phyloP scores from a whole-genome alignment of 2,329 filamentous ascomycete species.

The Cladorrhinum sp. region DNA sequence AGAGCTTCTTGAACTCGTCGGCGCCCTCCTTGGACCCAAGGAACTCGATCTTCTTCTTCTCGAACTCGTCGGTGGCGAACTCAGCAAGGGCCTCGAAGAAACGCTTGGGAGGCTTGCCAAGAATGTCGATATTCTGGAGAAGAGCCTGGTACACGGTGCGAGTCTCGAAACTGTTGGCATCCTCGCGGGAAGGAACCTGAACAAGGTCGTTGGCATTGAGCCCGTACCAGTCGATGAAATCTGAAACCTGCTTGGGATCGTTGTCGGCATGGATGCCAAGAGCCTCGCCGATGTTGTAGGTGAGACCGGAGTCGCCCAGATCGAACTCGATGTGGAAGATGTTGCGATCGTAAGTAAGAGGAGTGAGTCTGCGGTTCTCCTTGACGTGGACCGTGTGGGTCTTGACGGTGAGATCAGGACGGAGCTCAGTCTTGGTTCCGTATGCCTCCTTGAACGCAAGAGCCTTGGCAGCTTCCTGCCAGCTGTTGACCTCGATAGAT shows the following conservation, averaged over 20 bases:
- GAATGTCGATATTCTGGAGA: constrained; percentile 91
- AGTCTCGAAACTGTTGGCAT: constrained; percentile 70
- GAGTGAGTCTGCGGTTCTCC: constrained; percentile 92
- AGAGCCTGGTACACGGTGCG: constrained; percentile 92
- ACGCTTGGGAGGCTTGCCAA: constrained; percentile 92
- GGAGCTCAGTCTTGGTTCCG: constrained; percentile 67
- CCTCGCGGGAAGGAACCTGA: constrained; percentile 85
- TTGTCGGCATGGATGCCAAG: constrained; percentile 96
- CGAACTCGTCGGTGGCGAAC: constrained; percentile 76
- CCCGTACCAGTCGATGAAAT: constrained; percentile 88
- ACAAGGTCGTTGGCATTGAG: constrained; percentile 80
- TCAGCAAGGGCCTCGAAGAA: constrained; percentile 94
- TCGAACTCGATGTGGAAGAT: constrained; percentile 99
- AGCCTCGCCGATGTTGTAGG: constrained; percentile 95
- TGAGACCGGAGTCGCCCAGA: constrained; percentile 84
- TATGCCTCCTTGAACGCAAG: constrained; percentile 95
- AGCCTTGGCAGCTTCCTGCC: constrained; percentile 82
- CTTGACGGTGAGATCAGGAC: constrained; percentile 82
- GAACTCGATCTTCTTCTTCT: constrained; percentile 75
- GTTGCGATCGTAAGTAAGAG: constrained; percentile 86
- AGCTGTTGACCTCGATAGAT: constrained; percentile 63
- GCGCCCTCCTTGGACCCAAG: constrained; percentile 77
- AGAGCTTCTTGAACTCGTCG: constrained; percentile 85
- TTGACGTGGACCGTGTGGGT: constrained; percentile 86
- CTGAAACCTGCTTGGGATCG: constrained; percentile 70